Evolutionary conservation across 2,329 filamentous ascomycete genomes (phyloP).

Genomic region (Dissoconium aciculare): DNA sequence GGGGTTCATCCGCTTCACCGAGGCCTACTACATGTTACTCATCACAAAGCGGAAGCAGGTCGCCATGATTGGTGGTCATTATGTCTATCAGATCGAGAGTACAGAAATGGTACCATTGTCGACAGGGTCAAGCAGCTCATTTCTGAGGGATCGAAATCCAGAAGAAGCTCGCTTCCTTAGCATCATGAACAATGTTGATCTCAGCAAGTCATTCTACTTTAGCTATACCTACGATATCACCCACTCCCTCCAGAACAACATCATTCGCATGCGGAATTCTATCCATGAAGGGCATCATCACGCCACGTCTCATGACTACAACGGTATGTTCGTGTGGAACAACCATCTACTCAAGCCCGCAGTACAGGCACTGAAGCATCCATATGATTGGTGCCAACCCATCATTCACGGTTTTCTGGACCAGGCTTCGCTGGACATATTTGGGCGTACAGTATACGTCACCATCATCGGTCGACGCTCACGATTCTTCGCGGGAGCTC

Average conservation of each 20-base stretch:
- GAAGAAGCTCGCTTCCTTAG: conserved; percentile 81
- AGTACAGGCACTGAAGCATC: conserved; percentile 52
- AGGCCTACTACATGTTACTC: conserved; percentile 90
- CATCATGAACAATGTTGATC: conserved; percentile 80
- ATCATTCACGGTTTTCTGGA: conserved; percentile 95
- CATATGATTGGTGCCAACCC: conserved; percentile 90
- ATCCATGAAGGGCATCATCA: conserved; percentile 49
- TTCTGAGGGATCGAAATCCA: conserved; percentile 66
- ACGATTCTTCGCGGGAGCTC: conserved; percentile 81
- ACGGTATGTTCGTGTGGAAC: conserved; percentile 98
- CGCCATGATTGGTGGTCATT: conserved; percentile 90
- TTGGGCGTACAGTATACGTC: conserved; percentile 77
- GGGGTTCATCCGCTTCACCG: conserved; percentile 91
- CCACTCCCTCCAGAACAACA: conserved; percentile 79
- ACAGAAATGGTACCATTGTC: conserved; percentile 84
- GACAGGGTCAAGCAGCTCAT: conserved; percentile 48
- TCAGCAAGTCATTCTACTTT: conserved; percentile 90
- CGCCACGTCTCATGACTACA: conserved; percentile 49
- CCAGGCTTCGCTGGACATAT: conserved; percentile 60
- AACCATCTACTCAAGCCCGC: conserved; percentile 72
- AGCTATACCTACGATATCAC: conserved; percentile 98
- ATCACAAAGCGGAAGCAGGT: conserved; percentile 94
- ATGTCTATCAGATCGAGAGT: conserved; percentile 85
- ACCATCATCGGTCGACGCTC: conserved; percentile 88
- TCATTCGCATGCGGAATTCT: conserved; percentile 61